phyloP scores from a whole-genome alignment of 495 filamentous ascomycete genomes.

The Baudoinia panamericana region DNA sequence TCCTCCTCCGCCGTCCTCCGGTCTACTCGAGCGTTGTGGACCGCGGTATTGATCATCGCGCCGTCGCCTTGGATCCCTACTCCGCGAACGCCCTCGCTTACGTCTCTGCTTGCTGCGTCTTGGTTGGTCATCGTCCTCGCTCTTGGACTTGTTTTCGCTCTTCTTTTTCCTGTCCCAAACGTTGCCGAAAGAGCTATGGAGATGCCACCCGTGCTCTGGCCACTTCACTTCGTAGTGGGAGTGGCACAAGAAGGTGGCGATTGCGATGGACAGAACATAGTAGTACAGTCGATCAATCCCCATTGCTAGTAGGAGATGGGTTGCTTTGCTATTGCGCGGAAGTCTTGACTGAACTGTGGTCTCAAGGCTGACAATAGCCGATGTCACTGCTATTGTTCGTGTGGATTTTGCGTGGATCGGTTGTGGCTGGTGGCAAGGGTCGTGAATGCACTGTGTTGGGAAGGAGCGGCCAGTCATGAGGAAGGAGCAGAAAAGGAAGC shows the following conservation, averaged over 20 bases:
- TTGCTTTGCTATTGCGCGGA: neutral
- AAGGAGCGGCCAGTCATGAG: too few species aligned
- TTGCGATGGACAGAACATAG: slow-evolving; percentile 3
- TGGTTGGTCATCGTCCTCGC: slow-evolving; percentile 8
- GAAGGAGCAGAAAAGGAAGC: too few species aligned
- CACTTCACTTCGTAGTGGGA: slow-evolving; percentile 14
- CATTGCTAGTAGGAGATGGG: slow-evolving; percentile 4
- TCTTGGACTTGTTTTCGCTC: slow-evolving; percentile 1
- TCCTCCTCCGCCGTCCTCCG: too few species aligned
- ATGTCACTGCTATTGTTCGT: slow-evolving; percentile 4
- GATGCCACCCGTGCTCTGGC: slow-evolving; percentile 12
- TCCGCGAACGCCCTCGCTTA: too few species aligned
- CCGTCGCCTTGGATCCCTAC: too few species aligned
- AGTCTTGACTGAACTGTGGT: too few species aligned
- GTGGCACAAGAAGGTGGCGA: slow-evolving; percentile 8
- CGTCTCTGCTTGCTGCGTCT: too few species aligned
- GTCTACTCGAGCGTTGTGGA: too few species aligned
- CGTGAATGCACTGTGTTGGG: too few species aligned
- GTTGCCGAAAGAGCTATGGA: slow-evolving; percentile 13
- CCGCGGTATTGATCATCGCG: too few species aligned
- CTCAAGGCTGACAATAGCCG: slow-evolving; percentile 4
- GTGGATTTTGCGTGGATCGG: slow-evolving; percentile 2
- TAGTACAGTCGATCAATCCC: slow-evolving; percentile 17
- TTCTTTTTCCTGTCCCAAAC: slow-evolving; percentile 11
- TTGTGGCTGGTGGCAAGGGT: too few species aligned